These are phyloP conservation scores for Acacia pycnantha DNA, from an alignment of 331 rosid species.

Conservation along the genomic window DNA sequence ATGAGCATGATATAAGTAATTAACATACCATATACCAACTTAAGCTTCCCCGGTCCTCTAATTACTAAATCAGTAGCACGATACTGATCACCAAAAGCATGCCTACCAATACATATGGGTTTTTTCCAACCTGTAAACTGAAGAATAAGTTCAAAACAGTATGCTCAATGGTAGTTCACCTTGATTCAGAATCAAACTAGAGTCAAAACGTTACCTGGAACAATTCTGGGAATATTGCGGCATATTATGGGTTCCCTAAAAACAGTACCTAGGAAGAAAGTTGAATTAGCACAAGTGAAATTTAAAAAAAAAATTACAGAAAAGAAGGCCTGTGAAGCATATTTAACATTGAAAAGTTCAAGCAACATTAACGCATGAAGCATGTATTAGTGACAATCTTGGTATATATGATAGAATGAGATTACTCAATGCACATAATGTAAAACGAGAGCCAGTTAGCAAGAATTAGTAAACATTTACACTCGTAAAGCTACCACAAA, in stretches of 20 bases:
- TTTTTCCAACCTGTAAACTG: slow-evolving; percentile 88
- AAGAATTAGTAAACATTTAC: not conserved
- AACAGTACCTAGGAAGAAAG: slow-evolving; percentile 72
- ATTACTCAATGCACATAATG: slow-evolving; percentile 11
- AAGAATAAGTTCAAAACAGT: slow-evolving; percentile 37
- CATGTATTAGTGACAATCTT: not conserved
- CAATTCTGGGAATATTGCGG: slow-evolving; percentile 71
- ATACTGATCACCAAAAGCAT: slow-evolving; percentile 98
- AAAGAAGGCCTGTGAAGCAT: not conserved
- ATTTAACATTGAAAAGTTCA: not conserved
- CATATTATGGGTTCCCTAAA: slow-evolving; percentile 96
- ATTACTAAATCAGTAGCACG: slow-evolving; percentile 87
- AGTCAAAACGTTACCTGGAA: slow-evolving; percentile 60
- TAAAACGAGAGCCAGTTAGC: not conserved
- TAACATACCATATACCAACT: slow-evolving; percentile 85
- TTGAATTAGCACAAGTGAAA: slow-evolving; percentile 2
- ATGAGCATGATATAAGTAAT: slow-evolving; percentile 15
- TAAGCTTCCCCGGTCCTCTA: slow-evolving; percentile 84
- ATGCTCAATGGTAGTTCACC: slow-evolving; percentile 20
- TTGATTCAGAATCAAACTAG: slow-evolving; percentile 19
- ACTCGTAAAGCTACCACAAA: not conserved
- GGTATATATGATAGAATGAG: not conserved
- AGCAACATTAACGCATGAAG: not conserved
- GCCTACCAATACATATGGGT: slow-evolving; percentile 97
- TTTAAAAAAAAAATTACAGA: not conserved